Base-by-base conservation (phyloP, 345 rosid species). In the Euphorbia peplus region DNA sequence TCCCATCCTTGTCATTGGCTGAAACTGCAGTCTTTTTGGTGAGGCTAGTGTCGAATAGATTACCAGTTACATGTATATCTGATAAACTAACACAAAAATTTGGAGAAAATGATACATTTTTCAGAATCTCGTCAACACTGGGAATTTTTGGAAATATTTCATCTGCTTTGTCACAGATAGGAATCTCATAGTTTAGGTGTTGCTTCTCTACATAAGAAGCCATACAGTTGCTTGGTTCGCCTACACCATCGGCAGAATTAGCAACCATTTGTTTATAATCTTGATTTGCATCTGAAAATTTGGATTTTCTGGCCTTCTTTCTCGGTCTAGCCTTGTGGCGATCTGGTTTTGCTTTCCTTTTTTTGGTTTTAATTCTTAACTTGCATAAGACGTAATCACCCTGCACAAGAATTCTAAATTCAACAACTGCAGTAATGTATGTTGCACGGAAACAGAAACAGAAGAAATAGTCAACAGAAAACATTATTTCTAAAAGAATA, bases 311-410 rank as follows among this genome's bases (percentile, higher is more conserved):
- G 18, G 35, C 60, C 22, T 41, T 67, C 70, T 54, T 70, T 21
- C 44, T 50, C 1, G 69, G 35, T 7, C 51, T 74, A 22, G 29
- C 66, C 64, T 26, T 68, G 11, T 61, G 76, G 22, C 84, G 76
- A 14, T 4, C 64, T 21, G 28, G 47, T 52, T 48, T 28, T 8
- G 32, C 30, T 59, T 22, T 66, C 60, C 21, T 70, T 24, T 32
- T 42, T 12, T 55, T 4, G 32, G 19, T 55, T 16, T 4, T 22
- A 22, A 15, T 71, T 66, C 22, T 65, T 13, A 83, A 41, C 75
- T 65, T 81, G 16, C 80, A 83, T 4, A 83, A 10, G 24, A 68
- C 66, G 46, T 60, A n/a, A n/a, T 6, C 37, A n/a, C 37, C 37
- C 37, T 32, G 37, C 37, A 32, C 37, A 32, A 32, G 6, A 32